Evolutionary conservation across 2,329 filamentous ascomycete species (phyloP), one percentile per base, ranked within the genome.

Genomic region (Ascochyta fabae): DNA sequence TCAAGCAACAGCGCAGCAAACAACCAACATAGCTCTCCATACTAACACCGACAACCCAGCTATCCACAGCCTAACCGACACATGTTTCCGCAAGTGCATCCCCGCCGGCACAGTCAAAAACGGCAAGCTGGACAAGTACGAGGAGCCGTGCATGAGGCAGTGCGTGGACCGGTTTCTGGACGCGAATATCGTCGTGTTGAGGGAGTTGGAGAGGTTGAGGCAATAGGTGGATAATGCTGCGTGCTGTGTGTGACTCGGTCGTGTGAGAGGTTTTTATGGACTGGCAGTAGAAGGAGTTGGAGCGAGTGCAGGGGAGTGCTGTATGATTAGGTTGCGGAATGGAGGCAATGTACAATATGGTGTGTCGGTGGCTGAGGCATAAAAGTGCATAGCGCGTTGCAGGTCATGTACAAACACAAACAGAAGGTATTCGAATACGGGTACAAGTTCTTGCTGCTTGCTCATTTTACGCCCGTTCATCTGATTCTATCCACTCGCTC

Each of bases 81-180:
- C 90, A 58, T 99, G 95, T 85, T 99, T 93, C 88, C 92, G 88
- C 74, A 98, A 97, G 81, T 99, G 95, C 82, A 83, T 97, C 58
- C 89, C 90, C 8, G 82, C 86, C 10, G 83, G 87, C 42, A 83
- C 82, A 54, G 88, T 97, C 74, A 87, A 88, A 65, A 84, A 83
- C 58, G 85, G 86, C 26, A 85, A 86, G 68, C 81, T 99, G 64
- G 91, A 96, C 65, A 85, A 83, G 69, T 81, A 78, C 59, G 95
- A 99, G 80, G 88, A 95, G 80, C 79, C 82, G 8, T 99, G 95
- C 77, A 84, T 96, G 75, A 83, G 88, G 75, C 97, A 96, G 81
- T 99, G 95, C 72, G 92, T 98, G 53, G 91, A 96, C 70, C 84
- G 95, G 53, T 98, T 96, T 79, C 84, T 98, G 79, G 95, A 99